These are phyloP conservation scores for Colletotrichum abscissum DNA, from an alignment of 2,329 filamentous ascomycete species.

Conservation along the genomic window DNA sequence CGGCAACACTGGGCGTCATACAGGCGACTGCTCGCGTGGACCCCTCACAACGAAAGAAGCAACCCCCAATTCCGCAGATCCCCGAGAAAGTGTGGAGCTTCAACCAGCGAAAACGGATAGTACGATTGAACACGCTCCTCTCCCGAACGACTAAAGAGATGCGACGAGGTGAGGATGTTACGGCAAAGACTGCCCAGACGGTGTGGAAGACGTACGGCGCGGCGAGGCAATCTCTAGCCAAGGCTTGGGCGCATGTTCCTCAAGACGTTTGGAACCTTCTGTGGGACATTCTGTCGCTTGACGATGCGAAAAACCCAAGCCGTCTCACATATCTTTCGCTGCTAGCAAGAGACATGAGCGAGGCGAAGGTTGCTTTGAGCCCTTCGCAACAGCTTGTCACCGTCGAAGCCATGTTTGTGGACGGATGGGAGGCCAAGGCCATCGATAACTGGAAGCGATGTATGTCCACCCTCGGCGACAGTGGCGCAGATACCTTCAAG, in stretches of 20 bases:
- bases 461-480: slow-evolving; percentile 62
- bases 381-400: slow-evolving; percentile 72
- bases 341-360: slow-evolving; percentile 74
- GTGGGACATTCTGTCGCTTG: slow-evolving; percentile 71
- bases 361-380: slow-evolving; percentile 65
- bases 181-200: slow-evolving; percentile 48
- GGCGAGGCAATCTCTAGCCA: slow-evolving; percentile 56
- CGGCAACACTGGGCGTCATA: slow-evolving; percentile 28
- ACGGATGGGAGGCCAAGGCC: slow-evolving; percentile 69
- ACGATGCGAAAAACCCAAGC: slow-evolving; percentile 61
- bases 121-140: slow-evolving; percentile 49
- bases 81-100: slow-evolving; percentile 49
- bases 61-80: slow-evolving; percentile 46
- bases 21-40: slow-evolving; percentile 38
- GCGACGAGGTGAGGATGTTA: slow-evolving; percentile 38
- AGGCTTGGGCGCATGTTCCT: slow-evolving; percentile 66
- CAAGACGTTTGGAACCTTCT: slow-evolving; percentile 71
- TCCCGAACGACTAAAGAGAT: slow-evolving; percentile 43
- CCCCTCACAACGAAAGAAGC: slow-evolving; percentile 18
- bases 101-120: slow-evolving; percentile 52
- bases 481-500: slow-evolving; percentile 56
- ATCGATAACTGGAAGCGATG: slow-evolving; percentile 72
- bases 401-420: slow-evolving; percentile 75
- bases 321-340: slow-evolving; percentile 70
- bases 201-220: slow-evolving; percentile 64